Base-by-base conservation (phyloP, 331 rosid genomes). In the Quercus tomentella region DNA sequence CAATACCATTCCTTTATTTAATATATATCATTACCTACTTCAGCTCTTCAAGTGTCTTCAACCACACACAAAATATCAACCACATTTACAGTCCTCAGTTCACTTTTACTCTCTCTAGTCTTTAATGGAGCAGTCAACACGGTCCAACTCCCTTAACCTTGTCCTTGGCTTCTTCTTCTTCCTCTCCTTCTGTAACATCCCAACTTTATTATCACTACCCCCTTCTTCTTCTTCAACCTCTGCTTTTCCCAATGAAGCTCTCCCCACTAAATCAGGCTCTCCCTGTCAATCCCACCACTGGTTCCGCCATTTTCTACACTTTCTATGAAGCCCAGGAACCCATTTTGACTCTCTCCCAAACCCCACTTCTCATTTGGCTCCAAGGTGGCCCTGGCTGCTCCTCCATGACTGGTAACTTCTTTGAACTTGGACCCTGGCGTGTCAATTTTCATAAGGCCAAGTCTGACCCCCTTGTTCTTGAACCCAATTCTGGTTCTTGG, bases 361-460 rank as follows among this genome's bases (percentile, higher is more conserved):
- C 87, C 75, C 91, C 91, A 22, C 83, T 88, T 20, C 88, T 88
- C 33, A 76, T 88, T 21, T 85, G 91, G 91, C 89, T 88, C 81
- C 91, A 88, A 23, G 91, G 91, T 21, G 89, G 91, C 72, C 89
- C 91, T 15, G 91, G 89, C 43, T 88, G 89, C 82, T 88, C 91
- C 79, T 88, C 91, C 81, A 88, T 88, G 91, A 22, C 72, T 76
- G 87, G 83, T n/a, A 88, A 88, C 82, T 85, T 88, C 83, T 71
- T 68, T 45, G 89, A 88, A 61, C 86, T 88, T 54, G 91, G 91
- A 17, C 91, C 91, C 0, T 88, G 91, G 91, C 86, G 91, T 1
- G 83, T 88, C 25, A 88, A 83, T 26, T 83, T 81, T 60, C 30
- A 71, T 80, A 78, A 80, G 54, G 30, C 73, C 2, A 23, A 81